phyloP scores from a whole-genome alignment of 768 basidiomycete genomes.

The Auricularia auricula-judae region DNA sequence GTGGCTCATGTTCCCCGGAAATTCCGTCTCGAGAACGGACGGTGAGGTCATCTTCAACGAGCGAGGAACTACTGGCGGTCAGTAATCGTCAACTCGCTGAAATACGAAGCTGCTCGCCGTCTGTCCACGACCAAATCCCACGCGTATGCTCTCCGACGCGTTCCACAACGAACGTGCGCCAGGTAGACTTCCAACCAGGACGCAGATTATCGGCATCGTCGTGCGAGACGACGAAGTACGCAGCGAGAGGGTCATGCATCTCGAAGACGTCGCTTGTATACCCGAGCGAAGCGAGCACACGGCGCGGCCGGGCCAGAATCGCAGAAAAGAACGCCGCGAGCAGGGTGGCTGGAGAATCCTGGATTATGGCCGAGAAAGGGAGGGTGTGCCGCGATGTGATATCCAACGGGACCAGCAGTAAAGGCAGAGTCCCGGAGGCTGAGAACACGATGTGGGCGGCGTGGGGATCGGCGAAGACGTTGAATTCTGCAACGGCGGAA shows the following conservation, averaged over 20 bases:
- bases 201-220: constrained; percentile 2
- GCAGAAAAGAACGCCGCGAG: constrained; percentile 5
- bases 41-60: neutral
- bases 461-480: constrained; percentile 23
- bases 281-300: constrained; percentile 24
- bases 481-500: constrained; percentile 28
- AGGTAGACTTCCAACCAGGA: constrained; percentile 6
- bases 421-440: constrained; percentile 6
- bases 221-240: constrained; percentile 24
- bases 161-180: constrained; percentile 13
- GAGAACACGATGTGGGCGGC: constrained; percentile 22
- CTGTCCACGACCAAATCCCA: constrained; percentile 16
- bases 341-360: constrained; percentile 13
- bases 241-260: constrained; percentile 34
- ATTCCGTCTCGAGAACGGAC: neutral
- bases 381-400: constrained; percentile 29
- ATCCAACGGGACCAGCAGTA: constrained; percentile 28
- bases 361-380: constrained; percentile 22
- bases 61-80: neutral
- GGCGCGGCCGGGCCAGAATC: constrained; percentile 25
- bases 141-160: constrained; percentile 14
- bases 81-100: neutral
- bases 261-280: constrained; percentile 24
- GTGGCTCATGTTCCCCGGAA: neutral
- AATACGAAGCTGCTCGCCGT: constrained; percentile 2